phyloP scores from a whole-genome alignment of 2,329 filamentous ascomycete species.

The Mycocentrospora acerina region DNA sequence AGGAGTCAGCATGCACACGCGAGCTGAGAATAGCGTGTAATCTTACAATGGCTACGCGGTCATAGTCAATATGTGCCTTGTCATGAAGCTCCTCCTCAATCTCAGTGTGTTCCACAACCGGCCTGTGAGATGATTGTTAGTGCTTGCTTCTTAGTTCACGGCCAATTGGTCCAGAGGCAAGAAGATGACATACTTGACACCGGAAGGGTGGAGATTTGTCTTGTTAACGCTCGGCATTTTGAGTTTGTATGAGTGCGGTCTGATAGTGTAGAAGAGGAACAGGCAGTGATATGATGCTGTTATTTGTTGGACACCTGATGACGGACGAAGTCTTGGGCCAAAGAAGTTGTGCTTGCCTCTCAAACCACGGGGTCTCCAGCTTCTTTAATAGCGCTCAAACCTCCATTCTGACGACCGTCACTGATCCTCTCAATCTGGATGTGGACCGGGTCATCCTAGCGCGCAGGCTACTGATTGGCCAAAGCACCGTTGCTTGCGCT shows the following conservation, averaged over 20 bases:
- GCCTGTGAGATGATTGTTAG: conserved; percentile 55
- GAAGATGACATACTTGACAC: conserved; percentile 73
- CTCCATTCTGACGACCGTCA: conserved; percentile 34
- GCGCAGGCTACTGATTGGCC: conserved; percentile 27
- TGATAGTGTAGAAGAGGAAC: conserved; percentile 56
- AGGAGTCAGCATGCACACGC: conserved; percentile 13
- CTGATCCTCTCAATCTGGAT: conserved; percentile 20
- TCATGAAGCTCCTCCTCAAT: conserved; percentile 97
- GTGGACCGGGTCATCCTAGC: conserved; percentile 27
- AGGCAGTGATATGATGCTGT: conserved; percentile 60
- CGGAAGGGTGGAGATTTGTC: conserved; percentile 85
- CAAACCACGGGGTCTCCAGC: conserved; percentile 36
- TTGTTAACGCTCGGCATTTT: conserved; percentile 72
- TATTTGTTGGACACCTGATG: conserved; percentile 60
- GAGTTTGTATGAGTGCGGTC: conserved; percentile 15
- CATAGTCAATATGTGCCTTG: conserved; percentile 98
- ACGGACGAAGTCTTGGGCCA: conserved; percentile 58
- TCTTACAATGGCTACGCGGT: conserved; percentile 94
- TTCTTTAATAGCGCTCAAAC: conserved; percentile 40
- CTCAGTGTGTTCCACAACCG: conserved; percentile 86
- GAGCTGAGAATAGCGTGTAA: neutral
- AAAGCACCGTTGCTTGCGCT: conserved; percentile 12
- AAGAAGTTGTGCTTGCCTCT: conserved; percentile 47
- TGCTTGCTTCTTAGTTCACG: neutral
- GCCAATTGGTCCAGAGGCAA: conserved; percentile 1